phyloP scores from a whole-genome alignment of 169 alveolate genomes.

The Cystoisospora suis region DNA sequence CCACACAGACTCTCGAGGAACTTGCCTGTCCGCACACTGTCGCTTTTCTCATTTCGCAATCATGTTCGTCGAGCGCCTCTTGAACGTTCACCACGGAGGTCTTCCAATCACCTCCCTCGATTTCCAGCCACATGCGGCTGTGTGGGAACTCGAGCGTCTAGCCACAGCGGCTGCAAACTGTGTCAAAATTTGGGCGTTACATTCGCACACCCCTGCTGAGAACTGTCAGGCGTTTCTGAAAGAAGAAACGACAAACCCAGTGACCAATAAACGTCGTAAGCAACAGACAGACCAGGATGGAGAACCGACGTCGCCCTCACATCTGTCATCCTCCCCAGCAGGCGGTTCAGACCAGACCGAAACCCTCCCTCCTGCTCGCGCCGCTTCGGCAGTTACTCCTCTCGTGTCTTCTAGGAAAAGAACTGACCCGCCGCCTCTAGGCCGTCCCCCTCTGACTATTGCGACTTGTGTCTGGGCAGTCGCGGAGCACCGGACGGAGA shows the following conservation, averaged over 20 bases:
- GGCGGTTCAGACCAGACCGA: not conserved
- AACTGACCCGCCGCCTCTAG: constrained; percentile 5
- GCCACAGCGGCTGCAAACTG: constrained; percentile 62
- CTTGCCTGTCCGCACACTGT: too few species aligned
- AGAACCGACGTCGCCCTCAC: not conserved
- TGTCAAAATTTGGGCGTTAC: constrained; percentile 60
- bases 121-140: constrained; percentile 59
- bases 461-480: constrained; percentile 55
- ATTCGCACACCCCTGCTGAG: constrained; percentile 48
- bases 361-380: not conserved
- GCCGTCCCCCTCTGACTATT: constrained; percentile 36
- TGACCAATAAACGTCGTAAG: not conserved
- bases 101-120: constrained; percentile 53
- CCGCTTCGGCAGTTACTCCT: not conserved
- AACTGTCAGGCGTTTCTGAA: not conserved
- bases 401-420: not conserved
- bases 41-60: not conserved
- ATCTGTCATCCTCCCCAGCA: not conserved
- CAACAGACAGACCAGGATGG: not conserved
- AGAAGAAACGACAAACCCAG: not conserved
- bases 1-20: too few species aligned
- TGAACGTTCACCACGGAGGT: constrained; percentile 64
- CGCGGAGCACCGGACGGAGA: constrained; percentile 48
- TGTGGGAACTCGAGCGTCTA: constrained; percentile 54
- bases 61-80: constrained; percentile 62